These are phyloP conservation scores for Tuber microsphaerosporum DNA, from an alignment of 495 filamentous ascomycete genomes.

Conservation along the genomic window DNA sequence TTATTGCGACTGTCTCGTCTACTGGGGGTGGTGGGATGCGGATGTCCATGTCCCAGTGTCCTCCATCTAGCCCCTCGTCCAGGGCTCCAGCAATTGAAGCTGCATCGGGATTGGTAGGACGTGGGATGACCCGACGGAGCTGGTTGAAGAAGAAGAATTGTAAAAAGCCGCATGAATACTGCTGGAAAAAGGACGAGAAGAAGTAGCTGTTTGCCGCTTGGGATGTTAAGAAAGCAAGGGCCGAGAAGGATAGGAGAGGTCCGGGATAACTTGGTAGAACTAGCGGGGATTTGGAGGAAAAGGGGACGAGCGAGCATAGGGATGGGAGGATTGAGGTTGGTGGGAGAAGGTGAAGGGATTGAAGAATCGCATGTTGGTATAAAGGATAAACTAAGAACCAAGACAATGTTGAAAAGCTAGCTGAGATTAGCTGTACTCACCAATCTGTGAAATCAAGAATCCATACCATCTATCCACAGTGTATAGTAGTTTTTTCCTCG, in stretches of 20 bases:
- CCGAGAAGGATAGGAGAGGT: slow-evolving; percentile 24
- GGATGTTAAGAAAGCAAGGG: slow-evolving; percentile 16
- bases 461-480: slow-evolving; percentile 23
- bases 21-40: slow-evolving; percentile 1
- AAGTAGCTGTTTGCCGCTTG: slow-evolving; percentile 33
- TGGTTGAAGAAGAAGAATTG: slow-evolving; percentile 31
- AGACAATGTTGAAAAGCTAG: slow-evolving; percentile 30
- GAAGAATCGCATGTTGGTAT: slow-evolving; percentile 36
- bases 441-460: not conserved
- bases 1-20: slow-evolving; percentile 30
- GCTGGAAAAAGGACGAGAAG: slow-evolving; percentile 34
- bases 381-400: slow-evolving; percentile 41
- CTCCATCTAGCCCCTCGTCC: slow-evolving; percentile 19
- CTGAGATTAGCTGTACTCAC: slow-evolving; percentile 5
- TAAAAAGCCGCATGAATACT: slow-evolving; percentile 18
- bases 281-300: slow-evolving; percentile 34
- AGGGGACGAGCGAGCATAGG: slow-evolving; percentile 29
- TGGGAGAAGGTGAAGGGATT: slow-evolving; percentile 35
- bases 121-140: slow-evolving; percentile 31
- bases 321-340: slow-evolving; percentile 34
- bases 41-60: slow-evolving; percentile 14
- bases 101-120: slow-evolving; percentile 30
- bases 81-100: slow-evolving; percentile 31
- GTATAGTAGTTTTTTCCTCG: slow-evolving; percentile 19
- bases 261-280: slow-evolving; percentile 14